A percentile compares a stretch with the other conserved stretches of the same genome.
Evolutionary conservation across 208 protist species (phyloP).

Genomic region (Trypanosomatidae sp.): DNA sequence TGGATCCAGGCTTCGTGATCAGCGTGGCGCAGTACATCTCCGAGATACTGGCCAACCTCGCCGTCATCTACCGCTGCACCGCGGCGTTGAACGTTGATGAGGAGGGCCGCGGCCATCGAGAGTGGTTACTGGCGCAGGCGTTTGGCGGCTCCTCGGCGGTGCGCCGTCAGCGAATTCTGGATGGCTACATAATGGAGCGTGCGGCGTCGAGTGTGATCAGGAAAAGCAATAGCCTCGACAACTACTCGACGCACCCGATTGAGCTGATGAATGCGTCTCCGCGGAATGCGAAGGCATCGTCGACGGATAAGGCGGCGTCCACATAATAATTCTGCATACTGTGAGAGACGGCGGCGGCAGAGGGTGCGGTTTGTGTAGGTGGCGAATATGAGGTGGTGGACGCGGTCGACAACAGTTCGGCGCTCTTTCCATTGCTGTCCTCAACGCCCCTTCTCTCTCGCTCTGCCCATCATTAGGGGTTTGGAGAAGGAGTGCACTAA

Average conservation of each 20-base stretch:
- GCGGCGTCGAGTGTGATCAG: slow-evolving; percentile 30
- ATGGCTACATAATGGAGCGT: slow-evolving; percentile 28
- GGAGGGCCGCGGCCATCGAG: slow-evolving; percentile 45
- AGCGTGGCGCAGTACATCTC: slow-evolving; percentile 52
- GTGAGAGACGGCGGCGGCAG: background rate
- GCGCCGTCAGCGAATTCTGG: slow-evolving; percentile 41
- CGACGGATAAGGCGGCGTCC: background rate
- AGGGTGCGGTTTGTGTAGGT: slow-evolving; percentile 9
- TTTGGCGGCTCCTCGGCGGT: slow-evolving; percentile 56
- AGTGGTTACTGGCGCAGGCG: slow-evolving; percentile 75
- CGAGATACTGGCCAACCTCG: slow-evolving; percentile 72
- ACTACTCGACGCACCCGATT: slow-evolving; percentile 69
- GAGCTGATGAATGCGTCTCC: slow-evolving; percentile 70
- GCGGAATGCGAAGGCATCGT: slow-evolving; percentile 20
- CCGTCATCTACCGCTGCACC: slow-evolving; percentile 72
- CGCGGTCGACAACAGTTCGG: background rate
- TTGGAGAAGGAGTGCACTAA: background rate
- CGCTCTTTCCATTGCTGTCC: background rate
- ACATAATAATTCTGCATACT: background rate
- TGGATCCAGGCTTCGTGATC: slow-evolving; percentile 41
- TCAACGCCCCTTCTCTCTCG: background rate
- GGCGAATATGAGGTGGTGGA: background rate
- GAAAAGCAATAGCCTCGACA: slow-evolving; percentile 35
- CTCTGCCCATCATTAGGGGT: background rate
- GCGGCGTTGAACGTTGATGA: slow-evolving; percentile 58